Evolutionary conservation across 225 moss, liverwort and hornwort species (phyloP), one percentile per base, ranked within the genome.

Genomic region (Ulota crispa): DNA sequence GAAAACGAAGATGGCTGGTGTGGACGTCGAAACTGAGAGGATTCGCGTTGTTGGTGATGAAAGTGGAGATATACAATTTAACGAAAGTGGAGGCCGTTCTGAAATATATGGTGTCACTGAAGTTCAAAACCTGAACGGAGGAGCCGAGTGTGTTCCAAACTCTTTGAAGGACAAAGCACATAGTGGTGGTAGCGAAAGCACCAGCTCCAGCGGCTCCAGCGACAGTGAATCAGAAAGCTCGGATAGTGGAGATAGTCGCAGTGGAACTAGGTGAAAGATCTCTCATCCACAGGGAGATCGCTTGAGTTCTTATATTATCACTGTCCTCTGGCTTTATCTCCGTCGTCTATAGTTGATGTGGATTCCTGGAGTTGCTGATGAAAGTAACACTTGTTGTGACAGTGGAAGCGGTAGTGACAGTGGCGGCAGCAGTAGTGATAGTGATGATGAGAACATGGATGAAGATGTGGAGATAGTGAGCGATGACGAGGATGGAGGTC

Each of bases 381-480:
- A 83, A 76, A 66, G 64, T 26, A 74, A 81, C 45, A 76, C 83
- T 79, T 75, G 81, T 81, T 90, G 88, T 82, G 91, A 91, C 77
- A 97, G 93, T 92, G 95, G 90, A 77, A 98, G 92, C 87, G 98
- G 94, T 36, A 94, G 94, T 82, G 95, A 93, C 61, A 94, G 94
- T 85, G 96, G 86, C 68, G 82, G 87, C 79, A 92, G 92, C 85
- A 99, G 99, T 86, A 94, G 93, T 68, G 93, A 94, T 80, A 91
- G 78, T 76, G 94, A 93, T 55, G 96, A 94, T 57, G 99, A 92
- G 62, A 93, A 95, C 82, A 93, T 93, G 94, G 97, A 98, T 69
- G 96, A 94, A 86, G 99, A 99, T 86, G 99, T 99, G 28, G 87
- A 96, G 85, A 99, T 99, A 27, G 86, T 96, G 69, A 99, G 99